Base-by-base conservation (phyloP, 2,329 filamentous ascomycete species). In the Phaeosphaeriaceae sp. region DNA sequence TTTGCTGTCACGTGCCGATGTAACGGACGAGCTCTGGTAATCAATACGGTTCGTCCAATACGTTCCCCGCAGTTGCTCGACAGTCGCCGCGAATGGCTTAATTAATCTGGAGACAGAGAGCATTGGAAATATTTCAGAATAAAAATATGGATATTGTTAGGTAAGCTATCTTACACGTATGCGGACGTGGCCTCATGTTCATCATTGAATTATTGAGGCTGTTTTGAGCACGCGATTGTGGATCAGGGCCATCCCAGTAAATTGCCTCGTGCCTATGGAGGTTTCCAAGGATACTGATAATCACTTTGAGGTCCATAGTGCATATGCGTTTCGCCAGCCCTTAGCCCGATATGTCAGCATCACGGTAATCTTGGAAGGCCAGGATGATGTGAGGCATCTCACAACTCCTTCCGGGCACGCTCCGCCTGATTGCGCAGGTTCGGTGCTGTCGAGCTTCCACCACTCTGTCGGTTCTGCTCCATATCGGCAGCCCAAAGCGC, bases 401-500 rank as follows among this genome's bases (percentile, higher is more conserved):
- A 74, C 73, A 73, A 73, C 69, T 75, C 73, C 31, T 72, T 75
- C 63, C 69, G 73, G 13, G 72, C 73, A 19, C 69, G 63, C 42
- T 76, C 73, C 13, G 73, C 74, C 57, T 78, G 75, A 31, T 76
- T 63, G 41, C 75, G 73, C 19, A 78, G 67, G 41, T 70, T 73
- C 1, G 75, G 75, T 1, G 76, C 75, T 2, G 75, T 78, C 1
- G 70, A 74, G 54, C 63, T 65, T 33, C 60, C 61, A 9, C 60
- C 48, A 20, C 55, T 57, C 54, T 73, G 58, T 76, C 96, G 47
- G 40, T 51, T 54, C 53, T 73, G 57, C 76, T 96, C 92, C 57
- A 96, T 86, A 76, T 96, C 93, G 19, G 92, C 91, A 42, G 94
- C 93, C 93, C 93, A 97, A n/a, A 98, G 81, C 7, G 94, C 94